phyloP scores from a whole-genome alignment of 2,329 filamentous ascomycete species.

The Rutstroemia sydowiana region DNA sequence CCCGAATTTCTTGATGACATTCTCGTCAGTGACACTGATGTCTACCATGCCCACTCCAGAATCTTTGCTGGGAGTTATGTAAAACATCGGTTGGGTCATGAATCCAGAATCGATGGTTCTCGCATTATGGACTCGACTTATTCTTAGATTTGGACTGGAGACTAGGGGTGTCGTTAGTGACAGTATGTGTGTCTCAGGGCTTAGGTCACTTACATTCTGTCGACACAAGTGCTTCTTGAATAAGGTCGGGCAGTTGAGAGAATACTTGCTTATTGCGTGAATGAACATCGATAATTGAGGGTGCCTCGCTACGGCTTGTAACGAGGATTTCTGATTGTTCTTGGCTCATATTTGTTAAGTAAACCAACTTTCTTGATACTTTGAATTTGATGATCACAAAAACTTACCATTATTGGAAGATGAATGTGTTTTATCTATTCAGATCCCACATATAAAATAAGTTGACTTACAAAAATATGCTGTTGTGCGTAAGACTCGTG shows the following conservation, averaged over 20 bases:
- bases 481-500: too few species aligned
- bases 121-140: slow-evolving; percentile 19
- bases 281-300: slow-evolving; percentile 23
- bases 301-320: slow-evolving; percentile 23
- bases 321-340: slow-evolving; percentile 22
- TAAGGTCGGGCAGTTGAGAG: slow-evolving; percentile 23
- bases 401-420: too few species aligned
- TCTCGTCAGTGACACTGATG: slow-evolving; percentile 22
- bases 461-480: too few species aligned
- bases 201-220: slow-evolving; percentile 19
- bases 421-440: too few species aligned
- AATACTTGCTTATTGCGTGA: slow-evolving; percentile 22
- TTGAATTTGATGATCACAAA: too few species aligned
- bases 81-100: slow-evolving; percentile 22
- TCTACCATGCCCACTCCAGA: slow-evolving; percentile 24
- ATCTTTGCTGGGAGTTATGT: slow-evolving; percentile 19
- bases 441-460: too few species aligned
- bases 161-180: slow-evolving; percentile 12
- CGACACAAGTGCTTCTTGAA: slow-evolving; percentile 25
- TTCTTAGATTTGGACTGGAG: slow-evolving; percentile 19
- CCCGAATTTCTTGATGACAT: slow-evolving; percentile 23
- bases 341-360: too few species aligned
- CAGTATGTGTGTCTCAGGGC: too few species aligned
- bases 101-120: slow-evolving; percentile 14
- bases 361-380: too few species aligned